phyloP scores from a whole-genome alignment of 306 rosid genomes.

The Quercus berberidifolia region DNA sequence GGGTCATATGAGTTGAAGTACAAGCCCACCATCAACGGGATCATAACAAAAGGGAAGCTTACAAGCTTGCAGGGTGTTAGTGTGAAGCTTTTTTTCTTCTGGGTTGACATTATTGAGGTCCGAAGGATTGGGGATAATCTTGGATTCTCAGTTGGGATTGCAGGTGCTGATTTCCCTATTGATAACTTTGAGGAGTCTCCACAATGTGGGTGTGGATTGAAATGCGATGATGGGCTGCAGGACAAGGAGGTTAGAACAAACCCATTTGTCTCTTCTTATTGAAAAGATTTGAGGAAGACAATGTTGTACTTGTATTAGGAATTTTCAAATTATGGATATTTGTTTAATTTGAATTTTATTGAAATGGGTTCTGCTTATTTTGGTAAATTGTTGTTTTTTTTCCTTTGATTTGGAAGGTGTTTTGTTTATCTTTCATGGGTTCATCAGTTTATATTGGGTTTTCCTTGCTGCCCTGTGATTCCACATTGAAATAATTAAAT shows the following conservation, averaged over 20 bases:
- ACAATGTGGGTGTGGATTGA: conserved; percentile 37
- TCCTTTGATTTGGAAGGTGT: neutral
- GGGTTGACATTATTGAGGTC: conserved; percentile 35
- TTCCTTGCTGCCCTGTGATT: neutral
- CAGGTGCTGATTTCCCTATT: conserved; percentile 24
- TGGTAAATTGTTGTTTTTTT: neutral
- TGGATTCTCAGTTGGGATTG: conserved; percentile 29
- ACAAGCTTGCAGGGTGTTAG: conserved; percentile 25
- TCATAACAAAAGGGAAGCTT: conserved; percentile 18
- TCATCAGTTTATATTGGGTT: neutral
- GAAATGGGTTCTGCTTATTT: neutral
- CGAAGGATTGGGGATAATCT: conserved; percentile 2
- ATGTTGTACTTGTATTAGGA: neutral
- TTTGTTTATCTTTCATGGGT: neutral
- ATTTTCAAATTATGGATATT: neutral
- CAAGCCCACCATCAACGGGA: conserved; percentile 20
- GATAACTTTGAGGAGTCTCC: conserved; percentile 31
- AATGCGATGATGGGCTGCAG: conserved; percentile 10
- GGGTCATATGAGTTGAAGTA: conserved; percentile 30
- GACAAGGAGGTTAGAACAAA: neutral
- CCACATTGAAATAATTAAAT: neutral
- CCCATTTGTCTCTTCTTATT: conserved; percentile 2
- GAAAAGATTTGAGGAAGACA: neutral
- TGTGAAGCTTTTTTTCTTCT: conserved; percentile 22
- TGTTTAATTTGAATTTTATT: neutral